phyloP scores from a whole-genome alignment of 768 basidiomycete genomes.

The Lentinula raphanica region DNA sequence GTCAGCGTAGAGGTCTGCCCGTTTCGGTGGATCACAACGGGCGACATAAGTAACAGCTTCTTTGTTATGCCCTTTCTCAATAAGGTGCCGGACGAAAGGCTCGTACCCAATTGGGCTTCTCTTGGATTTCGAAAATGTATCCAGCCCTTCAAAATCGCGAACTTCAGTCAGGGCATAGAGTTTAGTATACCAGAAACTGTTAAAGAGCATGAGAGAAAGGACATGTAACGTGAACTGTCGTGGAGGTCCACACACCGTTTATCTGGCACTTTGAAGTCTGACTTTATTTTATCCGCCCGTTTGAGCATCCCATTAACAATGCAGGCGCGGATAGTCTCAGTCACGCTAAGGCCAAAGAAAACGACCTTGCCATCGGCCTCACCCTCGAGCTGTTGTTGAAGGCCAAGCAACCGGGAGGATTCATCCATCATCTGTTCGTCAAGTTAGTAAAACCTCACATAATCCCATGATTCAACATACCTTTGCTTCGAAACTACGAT shows the following conservation, averaged over 20 bases:
- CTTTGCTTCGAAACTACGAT: conserved; percentile 86
- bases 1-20: conserved; percentile 82
- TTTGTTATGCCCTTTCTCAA: conserved; percentile 65
- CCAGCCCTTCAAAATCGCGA: conserved; percentile 82
- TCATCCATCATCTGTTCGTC: conserved; percentile 84
- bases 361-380: conserved; percentile 73
- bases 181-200: conserved; percentile 94
- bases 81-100: conserved; percentile 76
- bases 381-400: conserved; percentile 85
- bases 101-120: conserved; percentile 96
- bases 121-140: conserved; percentile 79
- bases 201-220: conserved; percentile 1
- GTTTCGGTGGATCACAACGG: conserved; percentile 76
- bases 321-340: conserved; percentile 78
- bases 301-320: conserved; percentile 77
- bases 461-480: conserved; percentile 30
- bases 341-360: conserved; percentile 82
- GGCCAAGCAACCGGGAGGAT: conserved; percentile 60
- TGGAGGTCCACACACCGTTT: conserved; percentile 68
- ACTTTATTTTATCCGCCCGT: conserved; percentile 82
- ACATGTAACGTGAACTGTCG: not conserved
- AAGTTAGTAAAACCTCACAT: not conserved
- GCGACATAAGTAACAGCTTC: conserved; percentile 77
- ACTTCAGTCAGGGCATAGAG: conserved; percentile 74
- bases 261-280: conserved; percentile 91